Conservation (phyloP, 2,329 filamentous ascomycete genomes). For the Colletotrichum phormii region DNA sequence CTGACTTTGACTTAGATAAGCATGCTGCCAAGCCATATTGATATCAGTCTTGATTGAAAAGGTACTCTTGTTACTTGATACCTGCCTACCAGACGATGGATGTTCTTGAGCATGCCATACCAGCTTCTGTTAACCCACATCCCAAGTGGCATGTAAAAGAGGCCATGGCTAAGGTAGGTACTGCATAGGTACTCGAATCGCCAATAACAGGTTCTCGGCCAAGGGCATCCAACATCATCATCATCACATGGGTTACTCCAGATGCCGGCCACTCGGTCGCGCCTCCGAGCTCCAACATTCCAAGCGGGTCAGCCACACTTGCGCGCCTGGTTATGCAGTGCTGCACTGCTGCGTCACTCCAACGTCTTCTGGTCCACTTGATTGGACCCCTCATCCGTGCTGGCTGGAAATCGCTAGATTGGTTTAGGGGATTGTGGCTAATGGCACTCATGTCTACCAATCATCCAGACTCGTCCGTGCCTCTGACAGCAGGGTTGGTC, state of each 20-base stretch:
- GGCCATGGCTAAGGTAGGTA: neutral
- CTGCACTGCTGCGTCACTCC: constrained; percentile 34
- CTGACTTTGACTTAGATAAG: neutral
- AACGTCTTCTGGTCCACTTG: constrained; percentile 21
- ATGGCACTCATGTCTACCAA: constrained; percentile 17
- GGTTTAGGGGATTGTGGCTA: constrained; percentile 28
- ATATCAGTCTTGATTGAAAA: neutral
- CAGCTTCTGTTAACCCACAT: neutral
- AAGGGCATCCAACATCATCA: neutral
- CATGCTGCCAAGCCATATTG: neutral
- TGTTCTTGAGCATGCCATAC: neutral
- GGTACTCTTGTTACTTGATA: neutral
- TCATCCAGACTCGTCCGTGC: constrained; percentile 7
- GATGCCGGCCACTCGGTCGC: neutral
- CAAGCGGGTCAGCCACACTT: constrained; percentile 25
- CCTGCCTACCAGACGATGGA: too few relatives aligned
- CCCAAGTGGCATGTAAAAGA: neutral
- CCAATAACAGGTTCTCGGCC: neutral
- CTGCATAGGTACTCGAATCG: neutral
- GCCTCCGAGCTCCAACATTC: neutral
- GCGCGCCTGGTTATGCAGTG: constrained; percentile 34
- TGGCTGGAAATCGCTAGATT: neutral
- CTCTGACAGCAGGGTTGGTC: constrained; percentile 7
- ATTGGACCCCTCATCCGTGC: constrained; percentile 26
- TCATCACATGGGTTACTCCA: constrained; percentile 24